Evolutionary conservation across 2,329 filamentous ascomycete species (phyloP).

Genomic region (Xenoacremonium recifei): DNA sequence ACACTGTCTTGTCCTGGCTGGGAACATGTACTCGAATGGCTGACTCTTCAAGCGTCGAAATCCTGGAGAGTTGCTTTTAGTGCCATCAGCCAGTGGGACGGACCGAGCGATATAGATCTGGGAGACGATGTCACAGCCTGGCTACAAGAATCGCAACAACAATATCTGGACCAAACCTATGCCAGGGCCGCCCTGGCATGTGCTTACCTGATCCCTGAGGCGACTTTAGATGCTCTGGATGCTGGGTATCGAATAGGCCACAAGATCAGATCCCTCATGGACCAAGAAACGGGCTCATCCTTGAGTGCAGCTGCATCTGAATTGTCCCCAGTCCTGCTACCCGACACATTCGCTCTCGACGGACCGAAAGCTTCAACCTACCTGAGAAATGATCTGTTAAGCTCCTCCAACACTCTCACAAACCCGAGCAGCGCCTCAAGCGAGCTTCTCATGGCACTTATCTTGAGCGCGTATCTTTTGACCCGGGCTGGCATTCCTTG

Average conservation of each 20-base stretch:
- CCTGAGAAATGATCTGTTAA: conserved; percentile 48
- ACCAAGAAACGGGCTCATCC: conserved; percentile 55
- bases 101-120: conserved; percentile 67
- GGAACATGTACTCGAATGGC: conserved; percentile 68
- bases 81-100: conserved; percentile 70
- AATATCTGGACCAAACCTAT: conserved; percentile 62
- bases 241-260: conserved; percentile 60
- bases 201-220: conserved; percentile 64
- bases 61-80: conserved; percentile 63
- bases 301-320: conserved; percentile 47
- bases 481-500: conserved; percentile 49
- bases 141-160: conserved; percentile 59
- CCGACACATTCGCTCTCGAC: conserved; percentile 19
- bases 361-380: conserved; percentile 27
- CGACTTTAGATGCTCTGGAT: conserved; percentile 55
- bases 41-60: conserved; percentile 56
- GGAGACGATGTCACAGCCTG: conserved; percentile 57
- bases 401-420: conserved; percentile 63
- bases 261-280: conserved; percentile 55
- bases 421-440: conserved; percentile 54
- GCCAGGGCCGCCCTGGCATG: conserved; percentile 66
- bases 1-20: conserved; percentile 56
- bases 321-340: conserved; percentile 38
- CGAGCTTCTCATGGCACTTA: conserved; percentile 60
- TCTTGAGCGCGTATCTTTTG: conserved; percentile 59